Percentiles rank a stretch among this genome's conserved stretches.
Evolutionary conservation across 257 asterid genomes (phyloP).

Genomic region (Nicotiana noctiflora): DNA sequence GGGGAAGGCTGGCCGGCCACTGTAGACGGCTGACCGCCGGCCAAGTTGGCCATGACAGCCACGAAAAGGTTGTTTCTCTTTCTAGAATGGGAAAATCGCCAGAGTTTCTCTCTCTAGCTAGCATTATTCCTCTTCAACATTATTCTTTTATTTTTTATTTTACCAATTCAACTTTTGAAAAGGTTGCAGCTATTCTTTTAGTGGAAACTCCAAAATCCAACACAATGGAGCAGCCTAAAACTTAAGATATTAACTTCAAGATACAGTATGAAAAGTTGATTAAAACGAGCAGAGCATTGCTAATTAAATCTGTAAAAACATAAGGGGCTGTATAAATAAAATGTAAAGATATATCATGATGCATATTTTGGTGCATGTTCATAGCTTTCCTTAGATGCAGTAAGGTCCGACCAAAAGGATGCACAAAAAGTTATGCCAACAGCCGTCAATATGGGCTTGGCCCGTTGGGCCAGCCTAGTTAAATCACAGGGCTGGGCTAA

Average conservation of each 20-base stretch:
- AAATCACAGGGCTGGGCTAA: too few species aligned
- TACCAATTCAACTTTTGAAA: neutral
- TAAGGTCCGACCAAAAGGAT: constrained; percentile 78
- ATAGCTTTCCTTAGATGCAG: constrained; percentile 50
- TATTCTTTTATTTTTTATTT: too few species aligned
- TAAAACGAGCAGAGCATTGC: neutral
- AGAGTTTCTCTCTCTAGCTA: too few species aligned
- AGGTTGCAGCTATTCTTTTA: neutral
- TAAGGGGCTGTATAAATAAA: neutral
- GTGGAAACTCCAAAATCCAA: neutral
- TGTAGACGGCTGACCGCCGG: too few species aligned
- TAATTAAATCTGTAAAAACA: neutral
- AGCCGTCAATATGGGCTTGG: too few species aligned
- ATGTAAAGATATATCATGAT: neutral
- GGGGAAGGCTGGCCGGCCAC: too few species aligned
- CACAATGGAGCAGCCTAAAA: neutral
- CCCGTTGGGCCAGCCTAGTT: too few species aligned
- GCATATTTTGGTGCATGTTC: constrained; percentile 37
- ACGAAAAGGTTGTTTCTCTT: too few species aligned
- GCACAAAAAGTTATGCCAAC: constrained; percentile 81
- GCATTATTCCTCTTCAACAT: too few species aligned
- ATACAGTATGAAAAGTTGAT: neutral
- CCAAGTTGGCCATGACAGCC: too few species aligned
- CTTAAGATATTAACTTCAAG: neutral
- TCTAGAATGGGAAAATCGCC: too few species aligned